phyloP scores from a whole-genome alignment of 2,329 filamentous ascomycete genomes.

The Fusarium kyushuense region DNA sequence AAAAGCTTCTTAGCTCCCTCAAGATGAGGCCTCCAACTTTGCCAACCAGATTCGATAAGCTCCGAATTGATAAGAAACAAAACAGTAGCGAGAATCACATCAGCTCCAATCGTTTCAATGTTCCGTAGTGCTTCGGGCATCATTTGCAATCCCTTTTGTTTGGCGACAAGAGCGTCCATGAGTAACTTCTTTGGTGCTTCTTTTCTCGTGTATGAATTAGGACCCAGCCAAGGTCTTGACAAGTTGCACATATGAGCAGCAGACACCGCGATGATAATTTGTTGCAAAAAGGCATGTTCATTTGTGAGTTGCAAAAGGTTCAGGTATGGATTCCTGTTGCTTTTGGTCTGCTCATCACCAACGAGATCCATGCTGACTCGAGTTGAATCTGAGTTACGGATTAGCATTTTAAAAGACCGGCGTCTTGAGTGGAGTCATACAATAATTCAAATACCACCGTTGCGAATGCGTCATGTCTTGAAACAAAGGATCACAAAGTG shows the following conservation, averaged over 20 bases:
- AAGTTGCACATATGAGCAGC: constrained; percentile 61
- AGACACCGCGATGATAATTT: constrained; percentile 61
- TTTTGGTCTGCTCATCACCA: constrained; percentile 56
- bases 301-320: constrained; percentile 56
- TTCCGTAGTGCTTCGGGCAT: constrained; percentile 56
- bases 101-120: constrained; percentile 52
- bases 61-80: constrained; percentile 64
- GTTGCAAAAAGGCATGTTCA: constrained; percentile 56
- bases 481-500: constrained; percentile 57
- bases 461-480: constrained; percentile 66
- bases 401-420: constrained; percentile 20
- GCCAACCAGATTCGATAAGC: constrained; percentile 61
- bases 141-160: constrained; percentile 57
- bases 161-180: constrained; percentile 59
- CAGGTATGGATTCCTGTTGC: constrained; percentile 60
- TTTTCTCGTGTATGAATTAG: constrained; percentile 49
- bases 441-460: constrained; percentile 57
- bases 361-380: constrained; percentile 65
- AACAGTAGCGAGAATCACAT: constrained; percentile 59
- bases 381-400: constrained; percentile 53
- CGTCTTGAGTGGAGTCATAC: constrained; percentile 40
- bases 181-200: constrained; percentile 47
- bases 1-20: constrained; percentile 60
- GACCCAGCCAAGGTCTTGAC: constrained; percentile 32
- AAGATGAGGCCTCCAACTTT: constrained; percentile 60